Base-by-base conservation (phyloP, 768 basidiomycete genomes). In the Rhizopogon vinicolor region DNA sequence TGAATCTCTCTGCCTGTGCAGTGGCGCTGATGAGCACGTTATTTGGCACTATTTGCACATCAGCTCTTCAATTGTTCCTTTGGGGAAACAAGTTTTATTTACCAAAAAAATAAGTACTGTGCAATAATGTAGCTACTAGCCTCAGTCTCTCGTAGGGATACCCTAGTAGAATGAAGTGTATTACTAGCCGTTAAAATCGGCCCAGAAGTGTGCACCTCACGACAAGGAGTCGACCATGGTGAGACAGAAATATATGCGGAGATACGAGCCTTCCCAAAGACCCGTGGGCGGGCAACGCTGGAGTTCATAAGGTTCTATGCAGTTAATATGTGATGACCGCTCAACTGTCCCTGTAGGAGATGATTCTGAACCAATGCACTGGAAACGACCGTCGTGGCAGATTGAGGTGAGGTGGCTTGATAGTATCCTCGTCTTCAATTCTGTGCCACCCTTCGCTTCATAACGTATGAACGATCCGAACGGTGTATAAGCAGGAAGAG, bases 41-140 rank as follows among this genome's bases (percentile, higher is more conserved):
- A 39, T 59, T 59, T 51, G 43, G 28, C 22, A 44, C 9, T 68
- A 7, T 71, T 69, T 69, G 64, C 58, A 31, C 18, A 13, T 22
- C 46, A 42, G 9, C 19, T 4, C 12, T 19, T 5, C 19, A 18
- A 35, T 49, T 37, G 35, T 49, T 16, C 48, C 35, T 46, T n/a
- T 19, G 13, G 25, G 25, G 25, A 25, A 22, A 25, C 4, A 25
- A 25, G 7, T 48, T 35, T 35, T 19, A 48, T 48, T 48, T 48
- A 12, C 46, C 33, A 22, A 49, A 49, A 49, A 19, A 35, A 33
- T 19, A 22, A 18, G 33, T n/a, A 25, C 25, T 25, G 25, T n/a
- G 45, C 19, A 12, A 22, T 7, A 13, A 19, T 25, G 25, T 25
- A 25, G 25, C 25, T 25, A 25, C 25, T 25, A 4, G 25, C 25